phyloP scores from a whole-genome alignment of 805 yeast genomes.

The Saccharomycopsis sp. region DNA sequence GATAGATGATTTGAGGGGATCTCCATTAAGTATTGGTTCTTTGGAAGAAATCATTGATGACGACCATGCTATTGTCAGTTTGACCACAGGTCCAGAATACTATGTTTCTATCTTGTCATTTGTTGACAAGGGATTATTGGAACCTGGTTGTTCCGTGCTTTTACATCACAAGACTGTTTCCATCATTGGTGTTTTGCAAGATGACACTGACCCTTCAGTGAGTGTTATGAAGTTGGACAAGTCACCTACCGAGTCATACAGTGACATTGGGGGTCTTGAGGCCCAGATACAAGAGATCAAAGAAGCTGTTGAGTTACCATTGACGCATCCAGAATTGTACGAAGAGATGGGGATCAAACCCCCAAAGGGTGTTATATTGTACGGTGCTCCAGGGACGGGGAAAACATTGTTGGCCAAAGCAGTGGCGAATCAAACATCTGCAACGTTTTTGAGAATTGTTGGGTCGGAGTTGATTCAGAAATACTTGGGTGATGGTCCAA shows the following conservation, averaged over 20 bases:
- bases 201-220: constrained; percentile 97
- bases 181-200: constrained; percentile 96
- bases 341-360: constrained; percentile 99
- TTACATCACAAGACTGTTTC: constrained; percentile 93
- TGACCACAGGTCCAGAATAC: constrained; percentile 94
- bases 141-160: constrained; percentile 94
- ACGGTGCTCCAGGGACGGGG: constrained; percentile 98
- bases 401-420: constrained; percentile 94
- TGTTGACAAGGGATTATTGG: constrained; percentile 91
- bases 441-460: constrained; percentile 90
- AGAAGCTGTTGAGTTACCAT: constrained; percentile 91
- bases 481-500: constrained; percentile 96
- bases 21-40: constrained; percentile 94
- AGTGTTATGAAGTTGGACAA: constrained; percentile 96
- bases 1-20: constrained; percentile 91
- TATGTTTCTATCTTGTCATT: constrained; percentile 92
- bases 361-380: constrained; percentile 93
- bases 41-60: constrained; percentile 96
- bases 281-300: constrained; percentile 94
- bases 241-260: constrained; percentile 93
- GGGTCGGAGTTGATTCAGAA: constrained; percentile 97
- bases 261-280: constrained; percentile 96
- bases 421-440: constrained; percentile 95
- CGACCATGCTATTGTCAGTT: constrained; percentile 96
- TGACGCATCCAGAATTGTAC: constrained; percentile 92